phyloP scores from a whole-genome alignment of 495 filamentous ascomycete genomes.

The Gamarada debralockiae region DNA sequence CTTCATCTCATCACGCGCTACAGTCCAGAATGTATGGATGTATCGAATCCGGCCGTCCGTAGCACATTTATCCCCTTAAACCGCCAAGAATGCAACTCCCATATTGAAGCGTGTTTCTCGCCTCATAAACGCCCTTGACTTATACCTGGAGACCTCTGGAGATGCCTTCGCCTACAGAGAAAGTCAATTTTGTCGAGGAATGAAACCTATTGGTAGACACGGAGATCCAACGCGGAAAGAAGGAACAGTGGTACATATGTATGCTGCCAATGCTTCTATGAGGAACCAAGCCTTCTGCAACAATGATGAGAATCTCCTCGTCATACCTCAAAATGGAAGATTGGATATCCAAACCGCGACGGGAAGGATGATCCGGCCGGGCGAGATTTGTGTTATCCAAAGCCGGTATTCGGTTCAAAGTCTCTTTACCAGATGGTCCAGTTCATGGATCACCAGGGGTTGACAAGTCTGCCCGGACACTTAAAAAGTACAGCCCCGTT shows the following conservation, averaged over 20 bases:
- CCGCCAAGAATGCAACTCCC: no score
- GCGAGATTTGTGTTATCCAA: constrained; percentile 70
- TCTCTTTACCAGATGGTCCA: constrained; percentile 56
- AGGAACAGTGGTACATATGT: constrained; percentile 65
- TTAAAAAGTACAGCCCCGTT: no score
- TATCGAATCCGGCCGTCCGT: no score
- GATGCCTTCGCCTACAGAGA: no score
- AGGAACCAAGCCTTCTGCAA: constrained; percentile 59
- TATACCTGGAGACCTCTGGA: no score
- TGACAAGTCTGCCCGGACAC: no score
- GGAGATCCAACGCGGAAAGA: constrained; percentile 64
- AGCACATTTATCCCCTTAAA: no score
- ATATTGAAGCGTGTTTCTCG: no score
- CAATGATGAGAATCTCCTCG: constrained; percentile 69
- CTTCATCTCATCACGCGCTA: no score
- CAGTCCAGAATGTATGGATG: no score
- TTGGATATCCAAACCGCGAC: constrained; percentile 72
- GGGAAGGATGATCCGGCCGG: constrained; percentile 59
- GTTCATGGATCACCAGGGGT: constrained; percentile 53
- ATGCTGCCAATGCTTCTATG: constrained; percentile 64
- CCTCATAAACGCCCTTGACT: no score
- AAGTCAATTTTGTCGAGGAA: no score
- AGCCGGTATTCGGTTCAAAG: constrained; percentile 62
- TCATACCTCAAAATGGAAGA: constrained; percentile 64
- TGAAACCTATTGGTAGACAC: constrained; percentile 62